Evolutionary conservation across 306 rosid genomes (phyloP).

Genomic region (Begonia fuchsioides): DNA sequence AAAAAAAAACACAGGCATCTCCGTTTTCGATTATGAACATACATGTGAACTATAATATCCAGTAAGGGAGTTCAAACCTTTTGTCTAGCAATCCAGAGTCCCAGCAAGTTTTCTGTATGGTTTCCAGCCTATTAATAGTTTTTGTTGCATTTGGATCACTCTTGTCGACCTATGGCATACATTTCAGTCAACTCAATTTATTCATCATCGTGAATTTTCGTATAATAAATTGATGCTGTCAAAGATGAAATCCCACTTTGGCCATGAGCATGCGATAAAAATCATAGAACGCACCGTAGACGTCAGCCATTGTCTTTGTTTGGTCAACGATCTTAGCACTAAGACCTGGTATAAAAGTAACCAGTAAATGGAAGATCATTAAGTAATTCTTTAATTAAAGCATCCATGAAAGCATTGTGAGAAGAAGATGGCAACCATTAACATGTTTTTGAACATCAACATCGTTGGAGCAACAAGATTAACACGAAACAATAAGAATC

Average conservation of each 20-base stretch:
- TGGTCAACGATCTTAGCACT: conserved; percentile 85
- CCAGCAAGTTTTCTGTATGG: conserved; percentile 62
- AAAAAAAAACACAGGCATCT: neutral
- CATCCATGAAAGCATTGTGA: too few species aligned
- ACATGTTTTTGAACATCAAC: too few species aligned
- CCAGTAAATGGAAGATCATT: neutral
- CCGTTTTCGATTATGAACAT: too few species aligned
- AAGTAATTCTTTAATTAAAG: too few species aligned
- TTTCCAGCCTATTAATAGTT: conserved; percentile 67
- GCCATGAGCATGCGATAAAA: conserved; percentile 56
- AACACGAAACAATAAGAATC: too few species aligned
- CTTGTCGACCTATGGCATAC: conserved; percentile 47
- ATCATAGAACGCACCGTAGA: conserved; percentile 86
- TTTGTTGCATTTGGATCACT: conserved; percentile 78
- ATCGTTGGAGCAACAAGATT: too few species aligned
- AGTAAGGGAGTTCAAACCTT: conserved; percentile 22
- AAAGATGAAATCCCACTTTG: conserved; percentile 41
- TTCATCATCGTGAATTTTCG: neutral
- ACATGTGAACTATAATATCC: too few species aligned
- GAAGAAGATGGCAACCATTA: too few species aligned
- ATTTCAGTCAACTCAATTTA: neutral
- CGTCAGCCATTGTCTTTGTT: conserved; percentile 71
- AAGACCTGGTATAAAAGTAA: conserved; percentile 43
- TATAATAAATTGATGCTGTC: too few species aligned
- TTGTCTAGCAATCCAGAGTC: conserved; percentile 59